phyloP scores from a whole-genome alignment of 2,329 filamentous ascomycete genomes.

The Neophaeococcomyces aloes region DNA sequence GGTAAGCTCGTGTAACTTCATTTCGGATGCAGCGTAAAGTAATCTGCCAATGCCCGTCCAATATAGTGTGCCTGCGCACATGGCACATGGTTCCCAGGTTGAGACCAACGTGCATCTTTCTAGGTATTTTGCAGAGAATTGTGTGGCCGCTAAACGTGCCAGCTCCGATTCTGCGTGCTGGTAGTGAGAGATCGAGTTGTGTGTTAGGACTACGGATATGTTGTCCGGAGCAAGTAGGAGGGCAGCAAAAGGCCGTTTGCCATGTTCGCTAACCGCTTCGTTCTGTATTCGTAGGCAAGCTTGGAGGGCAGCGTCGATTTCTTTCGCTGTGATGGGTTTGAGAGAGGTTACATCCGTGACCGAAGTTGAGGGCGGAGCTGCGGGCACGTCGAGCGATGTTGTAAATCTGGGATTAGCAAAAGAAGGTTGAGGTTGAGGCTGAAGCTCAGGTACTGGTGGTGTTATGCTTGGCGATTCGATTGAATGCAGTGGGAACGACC shows the following conservation, averaged over 20 bases:
- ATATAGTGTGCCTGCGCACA: slow-evolving; percentile 41
- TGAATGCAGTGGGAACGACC: slow-evolving; percentile 3
- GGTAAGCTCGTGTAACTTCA: slow-evolving; percentile 36
- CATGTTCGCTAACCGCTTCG: slow-evolving; percentile 32
- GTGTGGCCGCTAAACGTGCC: slow-evolving; percentile 39
- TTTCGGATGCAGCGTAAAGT: slow-evolving; percentile 42
- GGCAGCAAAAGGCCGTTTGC: slow-evolving; percentile 42
- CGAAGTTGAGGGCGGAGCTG: background rate
- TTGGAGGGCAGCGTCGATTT: slow-evolving; percentile 33
- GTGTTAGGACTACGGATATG: slow-evolving; percentile 37
- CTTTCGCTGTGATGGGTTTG: slow-evolving; percentile 26
- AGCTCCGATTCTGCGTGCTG: slow-evolving; percentile 44
- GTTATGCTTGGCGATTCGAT: slow-evolving; percentile 5
- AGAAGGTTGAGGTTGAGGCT: background rate
- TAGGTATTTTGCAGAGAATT: slow-evolving; percentile 40
- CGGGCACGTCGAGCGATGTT: background rate
- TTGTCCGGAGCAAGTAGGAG: slow-evolving; percentile 42
- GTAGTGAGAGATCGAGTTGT: slow-evolving; percentile 43
- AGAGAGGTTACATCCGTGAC: slow-evolving; percentile 10
- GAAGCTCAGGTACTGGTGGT: background rate
- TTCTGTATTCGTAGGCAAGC: slow-evolving; percentile 35
- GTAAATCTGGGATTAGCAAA: background rate
- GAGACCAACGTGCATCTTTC: slow-evolving; percentile 41
- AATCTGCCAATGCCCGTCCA: slow-evolving; percentile 46
- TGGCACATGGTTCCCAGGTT: slow-evolving; percentile 48